Evolutionary conservation across 768 basidiomycete genomes (phyloP).

Genomic region (Termitomyces eurrhizus): DNA sequence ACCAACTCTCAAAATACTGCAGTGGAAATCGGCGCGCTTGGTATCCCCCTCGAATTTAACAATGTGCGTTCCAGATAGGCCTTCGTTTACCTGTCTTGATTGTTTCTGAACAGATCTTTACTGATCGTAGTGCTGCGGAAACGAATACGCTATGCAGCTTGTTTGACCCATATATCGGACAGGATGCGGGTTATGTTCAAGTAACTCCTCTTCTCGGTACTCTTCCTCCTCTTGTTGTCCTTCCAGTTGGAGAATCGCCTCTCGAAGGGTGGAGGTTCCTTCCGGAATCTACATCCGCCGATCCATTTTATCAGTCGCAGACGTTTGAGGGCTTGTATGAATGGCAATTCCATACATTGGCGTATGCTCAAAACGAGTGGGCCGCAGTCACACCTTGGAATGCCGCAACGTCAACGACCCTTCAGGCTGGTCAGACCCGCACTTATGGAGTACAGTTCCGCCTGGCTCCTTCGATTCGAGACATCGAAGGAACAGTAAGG

Average conservation of each 20-base stretch:
- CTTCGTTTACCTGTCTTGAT: not conserved
- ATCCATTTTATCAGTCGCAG: slow-evolving; percentile 53
- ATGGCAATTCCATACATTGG: slow-evolving; percentile 57
- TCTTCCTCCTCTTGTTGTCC: slow-evolving; percentile 46
- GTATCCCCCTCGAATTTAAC: slow-evolving; percentile 52
- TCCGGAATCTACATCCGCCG: slow-evolving; percentile 40
- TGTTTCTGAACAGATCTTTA: slow-evolving; percentile 42
- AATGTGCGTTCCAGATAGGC: slow-evolving; percentile 33
- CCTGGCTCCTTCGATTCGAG: slow-evolving; percentile 45
- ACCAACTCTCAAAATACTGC: slow-evolving; percentile 41
- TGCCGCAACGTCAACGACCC: slow-evolving; percentile 41
- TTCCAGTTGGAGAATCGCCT: slow-evolving; percentile 43
- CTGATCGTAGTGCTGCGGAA: slow-evolving; percentile 45
- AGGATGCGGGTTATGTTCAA: slow-evolving; percentile 50
- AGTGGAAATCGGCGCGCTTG: slow-evolving; percentile 52
- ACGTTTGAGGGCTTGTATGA: slow-evolving; percentile 58
- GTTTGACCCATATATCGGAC: slow-evolving; percentile 55
- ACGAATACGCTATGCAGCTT: slow-evolving; percentile 50
- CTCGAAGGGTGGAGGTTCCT: slow-evolving; percentile 59
- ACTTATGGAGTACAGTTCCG: slow-evolving; percentile 53
- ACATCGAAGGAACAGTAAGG: slow-evolving; percentile 42
- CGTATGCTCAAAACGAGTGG: slow-evolving; percentile 56
- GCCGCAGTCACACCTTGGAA: slow-evolving; percentile 49
- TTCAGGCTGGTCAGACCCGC: slow-evolving; percentile 43
- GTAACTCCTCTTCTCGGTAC: slow-evolving; percentile 52